phyloP scores from a whole-genome alignment of 129 eudicot genomes.

The Kitagawia praeruptora region DNA sequence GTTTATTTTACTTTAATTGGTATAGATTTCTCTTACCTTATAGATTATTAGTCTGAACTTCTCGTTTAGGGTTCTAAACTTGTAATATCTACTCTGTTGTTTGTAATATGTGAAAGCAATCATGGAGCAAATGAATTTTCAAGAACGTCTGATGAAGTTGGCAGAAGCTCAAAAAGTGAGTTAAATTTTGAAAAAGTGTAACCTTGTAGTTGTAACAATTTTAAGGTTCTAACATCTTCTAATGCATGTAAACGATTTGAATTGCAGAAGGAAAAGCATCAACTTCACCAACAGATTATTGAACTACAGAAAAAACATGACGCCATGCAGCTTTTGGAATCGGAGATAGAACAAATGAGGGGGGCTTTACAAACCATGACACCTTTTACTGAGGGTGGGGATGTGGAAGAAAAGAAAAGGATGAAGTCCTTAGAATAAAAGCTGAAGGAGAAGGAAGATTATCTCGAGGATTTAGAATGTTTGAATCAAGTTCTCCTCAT shows the following conservation, averaged over 20 bases:
- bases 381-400: conserved; percentile 35
- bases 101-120: conserved; percentile 24
- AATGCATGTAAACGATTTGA: background rate
- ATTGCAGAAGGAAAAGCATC: conserved; percentile 55
- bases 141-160: conserved; percentile 25
- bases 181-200: background rate
- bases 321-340: conserved; percentile 42
- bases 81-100: background rate
- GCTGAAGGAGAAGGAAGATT: conserved; percentile 47
- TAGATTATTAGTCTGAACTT: background rate
- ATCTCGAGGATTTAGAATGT: conserved; percentile 29
- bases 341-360: conserved; percentile 32
- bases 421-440: background rate
- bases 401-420: conserved; percentile 19
- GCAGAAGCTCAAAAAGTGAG: conserved; percentile 31
- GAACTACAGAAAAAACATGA: conserved; percentile 47
- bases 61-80: background rate
- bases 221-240: background rate
- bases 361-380: conserved; percentile 43
- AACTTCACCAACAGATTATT: conserved; percentile 37
- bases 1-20: background rate
- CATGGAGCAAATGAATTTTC: conserved; percentile 27
- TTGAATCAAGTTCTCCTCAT: conserved; percentile 38
- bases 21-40: background rate
- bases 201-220: background rate